phyloP scores from a whole-genome alignment of 2,329 filamentous ascomycete species.

The Colletotrichum acutatum region DNA sequence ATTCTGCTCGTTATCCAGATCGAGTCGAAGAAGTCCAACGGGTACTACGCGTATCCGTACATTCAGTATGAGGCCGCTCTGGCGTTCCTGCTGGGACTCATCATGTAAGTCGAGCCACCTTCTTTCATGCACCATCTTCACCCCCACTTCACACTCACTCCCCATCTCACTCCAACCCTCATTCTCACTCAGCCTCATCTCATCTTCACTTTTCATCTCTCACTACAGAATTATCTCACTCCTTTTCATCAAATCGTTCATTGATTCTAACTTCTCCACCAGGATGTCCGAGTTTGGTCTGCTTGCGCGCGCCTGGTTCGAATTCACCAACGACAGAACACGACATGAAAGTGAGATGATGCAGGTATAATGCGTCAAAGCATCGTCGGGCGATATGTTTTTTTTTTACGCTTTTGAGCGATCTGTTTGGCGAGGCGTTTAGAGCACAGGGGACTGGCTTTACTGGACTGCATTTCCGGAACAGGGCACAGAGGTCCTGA shows the following conservation, averaged over 20 bases:
- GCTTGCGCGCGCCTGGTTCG: conserved; percentile 31
- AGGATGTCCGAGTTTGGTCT: conserved; percentile 33
- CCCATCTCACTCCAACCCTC: too few relatives aligned
- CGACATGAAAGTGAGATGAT: conserved; percentile 21
- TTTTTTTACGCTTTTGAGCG: not conserved
- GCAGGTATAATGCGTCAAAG: conserved; percentile 3
- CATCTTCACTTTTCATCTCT: too few relatives aligned
- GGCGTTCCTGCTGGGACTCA: conserved; percentile 28
- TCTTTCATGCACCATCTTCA: not conserved
- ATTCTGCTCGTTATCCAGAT: conserved; percentile 35
- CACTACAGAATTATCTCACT: too few relatives aligned
- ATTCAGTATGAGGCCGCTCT: conserved; percentile 36
- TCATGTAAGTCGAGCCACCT: conserved; percentile 23
- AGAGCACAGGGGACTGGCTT: not conserved
- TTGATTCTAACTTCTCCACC: not conserved
- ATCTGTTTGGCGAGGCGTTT: conserved; percentile 8
- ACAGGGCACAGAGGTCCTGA: not conserved
- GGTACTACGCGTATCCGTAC: conserved; percentile 34
- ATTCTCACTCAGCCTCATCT: not conserved
- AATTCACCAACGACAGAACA: conserved; percentile 31
- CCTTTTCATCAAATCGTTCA: too few relatives aligned
- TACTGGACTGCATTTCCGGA: not conserved
- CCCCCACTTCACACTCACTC: too few relatives aligned
- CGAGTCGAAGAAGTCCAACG: conserved; percentile 29
- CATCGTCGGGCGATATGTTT: not conserved